These are phyloP conservation scores for Digitaria exilis DNA, from an alignment of 202 grass and related monocot species.

Conservation along the genomic window DNA sequence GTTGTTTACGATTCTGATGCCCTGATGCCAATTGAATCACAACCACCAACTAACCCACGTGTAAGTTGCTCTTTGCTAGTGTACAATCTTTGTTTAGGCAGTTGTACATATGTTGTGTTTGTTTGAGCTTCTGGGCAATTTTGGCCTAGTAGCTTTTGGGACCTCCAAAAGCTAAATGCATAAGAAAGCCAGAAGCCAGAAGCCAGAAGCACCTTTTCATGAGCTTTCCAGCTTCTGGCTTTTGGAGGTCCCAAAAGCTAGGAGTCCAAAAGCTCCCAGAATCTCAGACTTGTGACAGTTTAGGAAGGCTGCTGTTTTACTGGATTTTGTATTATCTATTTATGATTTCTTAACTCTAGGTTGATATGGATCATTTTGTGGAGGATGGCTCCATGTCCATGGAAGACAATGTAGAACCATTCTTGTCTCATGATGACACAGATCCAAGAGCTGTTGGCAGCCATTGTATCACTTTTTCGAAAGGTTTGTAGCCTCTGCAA, in stretches of 20 bases:
- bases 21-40: slow-evolving; percentile 43
- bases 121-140: too few relatives aligned
- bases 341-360: slow-evolving; percentile 44
- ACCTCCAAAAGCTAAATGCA: too few relatives aligned
- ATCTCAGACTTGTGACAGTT: background rate
- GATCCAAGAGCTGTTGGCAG: slow-evolving; percentile 52
- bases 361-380: slow-evolving; percentile 59
- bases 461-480: slow-evolving; percentile 44
- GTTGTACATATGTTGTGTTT: background rate
- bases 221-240: too few relatives aligned
- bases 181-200: too few relatives aligned
- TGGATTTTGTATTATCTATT: slow-evolving; percentile 21
- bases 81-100: background rate
- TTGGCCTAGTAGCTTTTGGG: too few relatives aligned
- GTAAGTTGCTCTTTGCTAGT: slow-evolving; percentile 46
- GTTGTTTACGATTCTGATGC: slow-evolving; percentile 47
- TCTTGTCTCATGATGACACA: slow-evolving; percentile 50
- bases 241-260: too few relatives aligned
- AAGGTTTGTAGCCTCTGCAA: slow-evolving; percentile 49
- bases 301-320: background rate
- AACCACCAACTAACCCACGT: slow-evolving; percentile 55
- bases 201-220: too few relatives aligned
- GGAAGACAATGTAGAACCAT: slow-evolving; percentile 66
- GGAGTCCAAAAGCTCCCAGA: too few relatives aligned
- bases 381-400: slow-evolving; percentile 65